A percentile compares a stretch with the other conserved stretches of the same genome.
Conservation (phyloP, 352 stramenopile genomes). For the Phytopythium cucurbitacearum region DNA sequence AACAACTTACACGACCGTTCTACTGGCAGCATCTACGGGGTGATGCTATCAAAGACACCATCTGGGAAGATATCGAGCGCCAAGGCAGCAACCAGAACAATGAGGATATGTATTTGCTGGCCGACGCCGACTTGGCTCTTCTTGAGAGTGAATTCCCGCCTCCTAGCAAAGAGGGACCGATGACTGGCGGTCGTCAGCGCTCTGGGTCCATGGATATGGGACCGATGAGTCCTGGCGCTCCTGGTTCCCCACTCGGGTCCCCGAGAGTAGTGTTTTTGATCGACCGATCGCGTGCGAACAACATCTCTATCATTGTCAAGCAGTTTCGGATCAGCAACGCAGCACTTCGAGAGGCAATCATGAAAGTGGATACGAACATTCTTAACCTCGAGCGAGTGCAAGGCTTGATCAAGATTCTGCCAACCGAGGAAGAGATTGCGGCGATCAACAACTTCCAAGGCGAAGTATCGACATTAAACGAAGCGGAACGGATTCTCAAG, state of each 20-base stretch:
- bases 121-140: constrained; percentile 38
- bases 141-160: constrained; percentile 66
- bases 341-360: constrained; percentile 73
- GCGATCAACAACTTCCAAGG: constrained; percentile 61
- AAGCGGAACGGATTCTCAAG: constrained; percentile 75
- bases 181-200: constrained; percentile 27
- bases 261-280: constrained; percentile 74
- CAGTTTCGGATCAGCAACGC: constrained; percentile 92
- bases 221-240: constrained; percentile 18
- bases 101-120: constrained; percentile 38
- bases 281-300: constrained; percentile 66
- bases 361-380: constrained; percentile 75
- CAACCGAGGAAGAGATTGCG: constrained; percentile 83
- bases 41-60: constrained; percentile 61
- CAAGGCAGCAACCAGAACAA: constrained; percentile 53
- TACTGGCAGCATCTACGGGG: constrained; percentile 74
- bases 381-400: constrained; percentile 80
- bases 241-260: constrained; percentile 42
- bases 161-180: constrained; percentile 31
- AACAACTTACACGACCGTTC: constrained; percentile 58
- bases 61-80: constrained; percentile 75
- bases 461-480: constrained; percentile 59
- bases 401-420: constrained; percentile 83
- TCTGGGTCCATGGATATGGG: constrained; percentile 4
- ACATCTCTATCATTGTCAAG: constrained; percentile 97